A percentile compares a stretch with the other conserved stretches of the same genome.
Evolutionary conservation across 2,329 filamentous ascomycete species (phyloP).

Genomic region (Sarocladium strictum): DNA sequence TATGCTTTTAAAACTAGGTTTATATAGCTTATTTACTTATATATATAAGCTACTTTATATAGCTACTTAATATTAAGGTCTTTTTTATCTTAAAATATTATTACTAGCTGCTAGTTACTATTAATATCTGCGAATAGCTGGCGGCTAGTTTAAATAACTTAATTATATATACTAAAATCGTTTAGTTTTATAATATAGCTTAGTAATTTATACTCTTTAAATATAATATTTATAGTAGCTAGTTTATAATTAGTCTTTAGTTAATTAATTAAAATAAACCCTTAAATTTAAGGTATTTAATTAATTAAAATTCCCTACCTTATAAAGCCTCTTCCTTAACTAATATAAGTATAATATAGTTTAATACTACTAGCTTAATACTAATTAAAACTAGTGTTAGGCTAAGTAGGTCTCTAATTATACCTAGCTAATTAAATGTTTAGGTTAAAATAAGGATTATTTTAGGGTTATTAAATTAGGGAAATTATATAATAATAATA

Average conservation of each 20-base stretch:
- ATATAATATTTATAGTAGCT: conserved; percentile 2
- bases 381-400: background rate
- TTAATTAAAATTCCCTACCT: conserved; percentile 1
- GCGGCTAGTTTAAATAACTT: background rate
- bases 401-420: background rate
- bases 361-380: background rate
- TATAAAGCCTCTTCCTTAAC: too few species aligned
- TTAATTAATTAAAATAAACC: conserved; percentile 1
- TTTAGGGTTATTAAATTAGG: background rate
- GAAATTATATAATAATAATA: conserved; percentile 8
- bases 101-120: background rate
- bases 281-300: background rate
- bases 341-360: too few species aligned
- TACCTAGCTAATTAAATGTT: conserved; percentile 4
- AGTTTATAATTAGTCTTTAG: background rate
- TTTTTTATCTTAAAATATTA: background rate
- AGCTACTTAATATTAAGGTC: background rate
- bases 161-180: background rate
- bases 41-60: background rate
- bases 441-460: background rate
- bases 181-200: background rate
- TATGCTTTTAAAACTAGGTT: background rate
- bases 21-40: background rate
- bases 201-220: background rate
- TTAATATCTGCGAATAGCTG: background rate